These are phyloP conservation scores for Mycena vulgaris DNA, from an alignment of 768 basidiomycete genomes.

Conservation along the genomic window DNA sequence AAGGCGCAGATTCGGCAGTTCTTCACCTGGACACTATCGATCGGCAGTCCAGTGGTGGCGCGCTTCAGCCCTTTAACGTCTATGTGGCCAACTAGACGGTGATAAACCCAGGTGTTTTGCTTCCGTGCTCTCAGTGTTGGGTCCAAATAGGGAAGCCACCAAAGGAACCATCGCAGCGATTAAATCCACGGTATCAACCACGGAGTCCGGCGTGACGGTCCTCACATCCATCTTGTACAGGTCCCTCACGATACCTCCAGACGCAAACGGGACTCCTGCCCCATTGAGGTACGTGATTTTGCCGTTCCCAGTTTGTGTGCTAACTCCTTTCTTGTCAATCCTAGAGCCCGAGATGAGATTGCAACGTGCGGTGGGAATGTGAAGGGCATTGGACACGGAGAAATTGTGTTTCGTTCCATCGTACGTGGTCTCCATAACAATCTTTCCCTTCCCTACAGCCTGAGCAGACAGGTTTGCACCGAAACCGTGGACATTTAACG, in stretches of 20 bases:
- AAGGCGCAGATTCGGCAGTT: conserved; percentile 32
- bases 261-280: conserved; percentile 8
- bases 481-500: conserved; percentile 27
- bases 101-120: conserved; percentile 20
- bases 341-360: conserved; percentile 35
- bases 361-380: conserved; percentile 27
- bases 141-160: conserved; percentile 14
- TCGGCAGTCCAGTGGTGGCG: conserved; percentile 32
- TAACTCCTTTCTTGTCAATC: conserved; percentile 32
- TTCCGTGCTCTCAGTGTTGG: conserved; percentile 11
- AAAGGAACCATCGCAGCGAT: conserved; percentile 21
- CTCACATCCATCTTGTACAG: conserved; percentile 32
- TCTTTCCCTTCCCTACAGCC: conserved; percentile 28
- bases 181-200: background rate
- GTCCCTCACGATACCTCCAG: conserved; percentile 8
- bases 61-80: conserved; percentile 38
- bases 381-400: conserved; percentile 22
- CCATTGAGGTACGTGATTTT: conserved; percentile 25
- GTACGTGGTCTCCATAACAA: conserved; percentile 9
- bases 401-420: conserved; percentile 5
- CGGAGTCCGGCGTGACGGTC: background rate
- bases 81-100: conserved; percentile 37
- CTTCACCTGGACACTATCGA: conserved; percentile 19
- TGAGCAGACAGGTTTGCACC: conserved; percentile 20
- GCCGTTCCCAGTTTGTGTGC: conserved; percentile 16